Evolutionary conservation across 768 basidiomycete genomes (phyloP), one percentile per base, ranked within the genome.

Genomic region (Lenzites betulinus): DNA sequence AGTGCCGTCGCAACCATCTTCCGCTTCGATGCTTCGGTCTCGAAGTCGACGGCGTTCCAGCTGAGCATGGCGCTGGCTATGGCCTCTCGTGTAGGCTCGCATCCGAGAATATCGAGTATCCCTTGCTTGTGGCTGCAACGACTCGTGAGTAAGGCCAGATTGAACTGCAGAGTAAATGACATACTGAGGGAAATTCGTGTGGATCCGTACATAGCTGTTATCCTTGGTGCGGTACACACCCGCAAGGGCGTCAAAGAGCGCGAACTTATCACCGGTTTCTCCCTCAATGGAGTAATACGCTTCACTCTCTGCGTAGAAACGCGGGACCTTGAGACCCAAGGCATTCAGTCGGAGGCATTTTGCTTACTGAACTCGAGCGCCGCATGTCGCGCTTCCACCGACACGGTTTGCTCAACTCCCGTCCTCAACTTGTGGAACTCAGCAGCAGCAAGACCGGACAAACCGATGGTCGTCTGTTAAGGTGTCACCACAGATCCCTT

Each of bases 171-270:
- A 28, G 11, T 51, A 22, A 18, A 0, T 12, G 7, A 69, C 76
- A 28, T 59, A 84, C 85, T 87, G 86, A 38, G 85, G 82, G 67
- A 87, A 87, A 56, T 87, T 87, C 20, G 85, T 85, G 61, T 87
- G 86, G 12, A 85, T 78, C 28, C 85, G 76, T 16, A 87, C 80
- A 63, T 73, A 81, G 44, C 77, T 71, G 49, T 78, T 67, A 59
- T 83, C 80, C 58, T 78, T 80, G n/a, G 85, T 85, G 38, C 71
- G 66, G 64, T 86, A 87, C 0, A 83, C 51, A 0, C 84, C 86
- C 1, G 81, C 81, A 13, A 86, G 75, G 7, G 66, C 65, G 55
- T 86, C 84, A 76, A 80, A 85, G 6, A 77, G 5, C 1, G 66
- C 49, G 41, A 41, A 57, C 18, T 51, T 26, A 2, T 51, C 54